Conservation (phyloP, 225 moss, liverwort and hornwort species). For the Marchantia paleacea region DNA sequence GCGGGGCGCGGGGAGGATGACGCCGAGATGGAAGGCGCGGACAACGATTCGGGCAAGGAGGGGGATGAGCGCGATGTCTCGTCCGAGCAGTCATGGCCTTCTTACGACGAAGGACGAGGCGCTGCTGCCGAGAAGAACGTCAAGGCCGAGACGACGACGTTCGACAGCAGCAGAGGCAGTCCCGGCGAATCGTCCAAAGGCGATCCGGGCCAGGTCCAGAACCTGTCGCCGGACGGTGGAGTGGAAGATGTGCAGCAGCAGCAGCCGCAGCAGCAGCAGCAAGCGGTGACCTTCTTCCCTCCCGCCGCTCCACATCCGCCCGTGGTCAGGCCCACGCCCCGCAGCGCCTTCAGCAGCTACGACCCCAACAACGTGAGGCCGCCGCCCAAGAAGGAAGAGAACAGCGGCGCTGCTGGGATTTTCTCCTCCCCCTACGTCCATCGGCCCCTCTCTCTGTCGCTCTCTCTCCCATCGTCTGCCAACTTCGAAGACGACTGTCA, state of each 20-base stretch:
- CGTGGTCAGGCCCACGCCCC: conserved; percentile 61
- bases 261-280: not conserved
- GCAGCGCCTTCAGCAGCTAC: conserved; percentile 84
- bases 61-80: conserved; percentile 63
- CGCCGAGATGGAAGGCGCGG: conserved; percentile 40
- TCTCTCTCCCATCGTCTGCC: conserved; percentile 32
- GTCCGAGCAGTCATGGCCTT: conserved; percentile 53
- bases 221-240: conserved; percentile 3
- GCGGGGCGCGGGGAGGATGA: conserved; percentile 42
- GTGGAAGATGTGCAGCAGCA: conserved; percentile 19
- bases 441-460: conserved; percentile 28
- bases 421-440: not conserved
- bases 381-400: conserved; percentile 23
- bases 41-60: conserved; percentile 59
- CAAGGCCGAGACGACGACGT: conserved; percentile 23
- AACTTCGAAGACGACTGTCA: conserved; percentile 54
- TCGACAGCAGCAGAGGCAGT: conserved; percentile 26
- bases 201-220: conserved; percentile 16
- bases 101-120: conserved; percentile 23
- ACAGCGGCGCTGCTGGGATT: not conserved
- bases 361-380: conserved; percentile 45
- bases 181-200: conserved; percentile 3
- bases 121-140: conserved; percentile 15
- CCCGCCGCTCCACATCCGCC: not conserved
- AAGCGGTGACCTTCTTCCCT: not conserved